Evolutionary conservation across 1,139 yeast genomes (phyloP).

Genomic region (Geotrichum klebahnii): DNA sequence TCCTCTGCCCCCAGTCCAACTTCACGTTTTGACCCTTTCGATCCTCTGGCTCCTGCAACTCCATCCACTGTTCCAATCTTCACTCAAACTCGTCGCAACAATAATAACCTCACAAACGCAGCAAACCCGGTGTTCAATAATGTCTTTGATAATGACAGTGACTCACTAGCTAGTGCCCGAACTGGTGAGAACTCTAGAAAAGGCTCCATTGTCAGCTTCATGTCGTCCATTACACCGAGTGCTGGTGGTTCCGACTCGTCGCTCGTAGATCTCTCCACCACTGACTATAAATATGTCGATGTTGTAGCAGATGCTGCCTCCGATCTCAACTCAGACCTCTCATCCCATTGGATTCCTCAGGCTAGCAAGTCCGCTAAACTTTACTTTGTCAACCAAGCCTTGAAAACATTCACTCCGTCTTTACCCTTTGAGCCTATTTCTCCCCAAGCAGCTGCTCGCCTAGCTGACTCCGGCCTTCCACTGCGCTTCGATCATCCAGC

Average conservation of each 20-base stretch:
- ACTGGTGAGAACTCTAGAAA: slow-evolving; percentile 21
- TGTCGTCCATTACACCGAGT: slow-evolving; percentile 18
- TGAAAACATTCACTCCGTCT: slow-evolving; percentile 27
- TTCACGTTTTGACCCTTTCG: slow-evolving; percentile 18
- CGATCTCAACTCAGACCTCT: slow-evolving; percentile 22
- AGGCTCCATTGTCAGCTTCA: slow-evolving; percentile 27
- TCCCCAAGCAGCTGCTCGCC: slow-evolving; percentile 15
- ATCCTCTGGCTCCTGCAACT: slow-evolving; percentile 16
- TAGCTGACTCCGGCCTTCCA: slow-evolving; percentile 13
- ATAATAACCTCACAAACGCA: background rate
- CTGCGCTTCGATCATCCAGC: slow-evolving; percentile 11
- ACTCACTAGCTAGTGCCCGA: slow-evolving; percentile 6
- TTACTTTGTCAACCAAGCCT: slow-evolving; percentile 30
- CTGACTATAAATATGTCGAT: slow-evolving; percentile 25
- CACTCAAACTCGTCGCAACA: slow-evolving; percentile 15
- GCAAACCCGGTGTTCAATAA: slow-evolving; percentile 18
- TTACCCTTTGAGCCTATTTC: slow-evolving; percentile 31
- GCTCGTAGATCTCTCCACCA: slow-evolving; percentile 14
- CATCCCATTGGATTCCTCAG: slow-evolving; percentile 36
- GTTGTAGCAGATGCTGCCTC: slow-evolving; percentile 7
- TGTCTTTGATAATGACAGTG: slow-evolving; percentile 14
- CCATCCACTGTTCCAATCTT: slow-evolving; percentile 13
- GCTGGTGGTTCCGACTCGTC: slow-evolving; percentile 21
- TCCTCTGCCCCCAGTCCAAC: background rate
- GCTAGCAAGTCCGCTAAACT: slow-evolving; percentile 31